Base-by-base conservation (phyloP, 108 stramenopile genomes). In the Skeletonema potamos region DNA sequence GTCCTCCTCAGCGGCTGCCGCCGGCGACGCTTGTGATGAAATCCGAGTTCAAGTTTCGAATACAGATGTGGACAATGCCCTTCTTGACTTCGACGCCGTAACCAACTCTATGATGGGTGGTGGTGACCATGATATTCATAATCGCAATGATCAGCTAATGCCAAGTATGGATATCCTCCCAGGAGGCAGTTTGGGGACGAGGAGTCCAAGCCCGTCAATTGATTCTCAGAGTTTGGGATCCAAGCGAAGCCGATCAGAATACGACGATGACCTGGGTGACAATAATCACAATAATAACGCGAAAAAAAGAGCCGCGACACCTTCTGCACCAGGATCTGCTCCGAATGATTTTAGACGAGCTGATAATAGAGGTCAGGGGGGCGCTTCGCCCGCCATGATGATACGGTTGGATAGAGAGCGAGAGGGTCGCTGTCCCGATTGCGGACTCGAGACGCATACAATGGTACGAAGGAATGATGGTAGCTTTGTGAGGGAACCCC, bases 391-490 rank as follows among this genome's bases (percentile, higher is more conserved):
- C 8, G 22, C 8, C 22, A 20, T 51, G 48, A 51, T 20, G 48
- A 51, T 51, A 51, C 48, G 48, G 48, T 6, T 51, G 20, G 76
- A 81, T 72, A 37, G 83, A 48, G 79, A 68, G 22, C 69, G 76
- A 56, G 79, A 81, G 18, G 79, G 83, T 34, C 69, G 83, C 7
- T 84, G 83, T 57, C 55, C 68, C 13, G 75, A 81, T 13, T 84
- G 83, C 54, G 83, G 83, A 5, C 51, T 81, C 32, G 74, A 84
- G 37, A 84, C 83, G 29, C 79, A 81, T 57, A 58, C 24, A 32
- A 39, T 70, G 17, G 46, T 71, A 8, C 48, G 34, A 18, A 37
- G 26, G 12, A 9, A 27, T 8, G 34, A 44, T 65, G 64, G 70
- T 51, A 51, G 8, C 11, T 65, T 58, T 60, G 65, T 33, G 33